phyloP scores from a whole-genome alignment of 768 basidiomycete genomes.

The Gloeostereum incarnatum region DNA sequence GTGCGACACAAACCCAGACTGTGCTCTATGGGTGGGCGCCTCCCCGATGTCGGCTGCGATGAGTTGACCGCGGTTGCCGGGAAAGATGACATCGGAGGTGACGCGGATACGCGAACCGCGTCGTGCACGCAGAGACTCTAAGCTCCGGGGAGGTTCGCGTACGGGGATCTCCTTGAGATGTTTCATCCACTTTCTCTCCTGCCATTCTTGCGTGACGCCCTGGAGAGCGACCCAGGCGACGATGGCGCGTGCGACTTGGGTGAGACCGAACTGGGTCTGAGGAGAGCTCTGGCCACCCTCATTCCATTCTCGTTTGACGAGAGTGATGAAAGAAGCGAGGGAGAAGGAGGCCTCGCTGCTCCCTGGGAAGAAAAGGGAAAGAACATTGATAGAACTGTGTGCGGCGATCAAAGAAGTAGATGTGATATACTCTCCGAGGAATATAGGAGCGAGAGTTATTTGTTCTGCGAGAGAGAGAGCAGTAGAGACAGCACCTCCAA shows the following conservation, averaged over 20 bases:
- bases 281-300: constrained; percentile 45
- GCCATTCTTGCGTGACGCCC: constrained; percentile 74
- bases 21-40: constrained; percentile 25
- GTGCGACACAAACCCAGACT: constrained; percentile 14
- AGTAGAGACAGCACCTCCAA: constrained; percentile 50
- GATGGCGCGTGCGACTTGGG: constrained; percentile 59
- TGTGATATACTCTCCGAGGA: constrained; percentile 68
- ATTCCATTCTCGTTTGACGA: constrained; percentile 75
- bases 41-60: constrained; percentile 79
- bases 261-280: constrained; percentile 50
- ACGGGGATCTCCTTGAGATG: constrained; percentile 60
- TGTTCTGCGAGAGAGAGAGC: constrained; percentile 61
- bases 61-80: constrained; percentile 60
- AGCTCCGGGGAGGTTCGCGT: constrained; percentile 28
- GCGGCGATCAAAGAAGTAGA: constrained; percentile 68
- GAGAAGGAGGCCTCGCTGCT: constrained; percentile 78
- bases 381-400: constrained; percentile 64
- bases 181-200: constrained; percentile 62
- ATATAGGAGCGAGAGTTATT: constrained; percentile 65
- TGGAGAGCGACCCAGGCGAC: constrained; percentile 78
- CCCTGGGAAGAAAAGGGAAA: constrained; percentile 64
- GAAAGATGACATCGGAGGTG: constrained; percentile 63
- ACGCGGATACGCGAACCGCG: constrained; percentile 57
- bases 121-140: constrained; percentile 20
- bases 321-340: constrained; percentile 65